phyloP scores from a whole-genome alignment of 768 basidiomycete genomes.

The Gelatoporia subvermispora region DNA sequence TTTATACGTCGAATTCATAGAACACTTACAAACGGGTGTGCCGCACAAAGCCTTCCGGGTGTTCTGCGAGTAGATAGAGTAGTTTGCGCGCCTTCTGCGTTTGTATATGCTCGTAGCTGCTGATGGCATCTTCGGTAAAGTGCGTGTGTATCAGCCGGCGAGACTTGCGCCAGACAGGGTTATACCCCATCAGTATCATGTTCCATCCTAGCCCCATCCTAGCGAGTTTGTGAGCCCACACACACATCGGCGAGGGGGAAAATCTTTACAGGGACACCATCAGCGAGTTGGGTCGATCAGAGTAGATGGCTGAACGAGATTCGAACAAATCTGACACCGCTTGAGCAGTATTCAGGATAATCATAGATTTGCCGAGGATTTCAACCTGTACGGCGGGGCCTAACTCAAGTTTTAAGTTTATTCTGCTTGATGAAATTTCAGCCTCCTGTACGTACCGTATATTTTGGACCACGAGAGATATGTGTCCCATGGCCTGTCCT shows the following conservation, averaged over 20 bases:
- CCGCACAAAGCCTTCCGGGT: constrained; percentile 33
- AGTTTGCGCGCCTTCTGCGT: constrained; percentile 23
- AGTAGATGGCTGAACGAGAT: constrained; percentile 37
- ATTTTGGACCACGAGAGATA: no score
- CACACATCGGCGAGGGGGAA: no score
- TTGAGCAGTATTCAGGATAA: constrained; percentile 32
- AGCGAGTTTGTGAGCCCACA: constrained; percentile 7
- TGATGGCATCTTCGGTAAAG: constrained; percentile 30
- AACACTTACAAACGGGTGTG: constrained; percentile 30
- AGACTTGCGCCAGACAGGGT: constrained; percentile 35
- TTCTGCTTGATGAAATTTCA: no score
- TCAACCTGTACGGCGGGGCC: neutral
- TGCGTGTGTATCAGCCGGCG: constrained; percentile 38
- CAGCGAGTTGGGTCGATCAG: constrained; percentile 22
- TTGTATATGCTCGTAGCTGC: constrained; percentile 28
- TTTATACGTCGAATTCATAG: no score
- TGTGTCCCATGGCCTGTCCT: constrained; percentile 13
- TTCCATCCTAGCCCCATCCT: constrained; percentile 36
- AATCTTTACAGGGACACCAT: constrained; percentile 11
- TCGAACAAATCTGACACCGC: constrained; percentile 36
- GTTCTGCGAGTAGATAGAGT: constrained; percentile 21
- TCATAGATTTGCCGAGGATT: constrained; percentile 18
- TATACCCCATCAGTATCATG: constrained; percentile 36
- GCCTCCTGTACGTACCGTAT: no score
- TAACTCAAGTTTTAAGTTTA: no score